Percentiles rank a stretch among this genome's conserved stretches.
phyloP scores from a whole-genome alignment of 768 basidiomycete species.

The Mycena olivaceomarginata region DNA sequence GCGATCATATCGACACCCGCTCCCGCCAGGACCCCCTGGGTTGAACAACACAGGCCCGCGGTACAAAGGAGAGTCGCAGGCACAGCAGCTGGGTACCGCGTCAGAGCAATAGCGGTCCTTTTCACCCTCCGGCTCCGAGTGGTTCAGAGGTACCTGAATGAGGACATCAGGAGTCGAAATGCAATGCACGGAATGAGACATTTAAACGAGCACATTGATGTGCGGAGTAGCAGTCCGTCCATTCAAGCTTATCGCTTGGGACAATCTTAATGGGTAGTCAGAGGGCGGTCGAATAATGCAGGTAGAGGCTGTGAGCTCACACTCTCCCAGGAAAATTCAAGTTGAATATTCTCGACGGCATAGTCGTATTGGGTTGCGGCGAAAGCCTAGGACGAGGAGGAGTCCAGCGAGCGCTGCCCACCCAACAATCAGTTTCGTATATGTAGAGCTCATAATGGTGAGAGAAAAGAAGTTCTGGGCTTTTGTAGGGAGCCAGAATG shows the following conservation, averaged over 20 bases:
- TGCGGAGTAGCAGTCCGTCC: conserved; percentile 48
- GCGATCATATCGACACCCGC: conserved; percentile 18
- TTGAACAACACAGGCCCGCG: conserved; percentile 37
- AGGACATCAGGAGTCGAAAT: not conserved
- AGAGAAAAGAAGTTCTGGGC: not conserved
- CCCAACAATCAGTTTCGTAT: not conserved
- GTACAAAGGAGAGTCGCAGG: conserved; percentile 46
- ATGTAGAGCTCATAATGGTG: not conserved
- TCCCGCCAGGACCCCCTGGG: conserved; percentile 32
- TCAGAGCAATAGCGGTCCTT: conserved; percentile 64
- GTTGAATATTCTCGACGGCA: too few species aligned
- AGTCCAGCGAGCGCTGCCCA: conserved; percentile 9
- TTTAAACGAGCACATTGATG: conserved; percentile 52
- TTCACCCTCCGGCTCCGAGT: conserved; percentile 61
- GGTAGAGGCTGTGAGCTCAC: not conserved
- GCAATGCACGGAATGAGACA: not conserved
- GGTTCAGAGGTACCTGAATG: conserved; percentile 65
- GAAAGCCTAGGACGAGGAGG: not conserved
- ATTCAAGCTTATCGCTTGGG: conserved; percentile 49
- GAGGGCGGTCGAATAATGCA: too few species aligned
- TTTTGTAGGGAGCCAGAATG: too few species aligned
- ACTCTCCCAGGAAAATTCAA: conserved; percentile 5
- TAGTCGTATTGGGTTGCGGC: not conserved
- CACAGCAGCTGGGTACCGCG: conserved; percentile 61
- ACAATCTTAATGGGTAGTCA: conserved; percentile 35